phyloP scores from a whole-genome alignment of 768 basidiomycete genomes.

The Mycena crocata region DNA sequence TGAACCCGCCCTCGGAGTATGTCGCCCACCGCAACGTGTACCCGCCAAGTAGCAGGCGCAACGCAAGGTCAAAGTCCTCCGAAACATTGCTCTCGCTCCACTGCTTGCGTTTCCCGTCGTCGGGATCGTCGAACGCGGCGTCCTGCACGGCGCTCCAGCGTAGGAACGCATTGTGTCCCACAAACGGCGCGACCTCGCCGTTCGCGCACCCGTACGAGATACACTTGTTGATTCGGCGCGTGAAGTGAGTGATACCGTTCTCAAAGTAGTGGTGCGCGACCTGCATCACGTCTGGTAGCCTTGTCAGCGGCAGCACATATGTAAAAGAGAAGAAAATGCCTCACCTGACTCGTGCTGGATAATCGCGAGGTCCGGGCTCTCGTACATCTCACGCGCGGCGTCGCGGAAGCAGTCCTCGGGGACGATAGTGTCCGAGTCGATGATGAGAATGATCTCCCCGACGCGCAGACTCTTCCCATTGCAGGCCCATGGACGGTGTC shows the following conservation, averaged over 20 bases:
- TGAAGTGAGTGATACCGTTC: slow-evolving; percentile 91
- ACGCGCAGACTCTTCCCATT: slow-evolving; percentile 82
- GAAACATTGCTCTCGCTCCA: slow-evolving; percentile 85
- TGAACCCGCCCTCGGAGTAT: slow-evolving; percentile 86
- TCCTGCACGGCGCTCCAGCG: slow-evolving; percentile 91
- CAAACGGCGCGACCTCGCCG: slow-evolving; percentile 85
- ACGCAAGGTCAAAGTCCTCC: slow-evolving; percentile 85
- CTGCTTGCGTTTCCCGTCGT: slow-evolving; percentile 72
- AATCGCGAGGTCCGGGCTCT: slow-evolving; percentile 84
- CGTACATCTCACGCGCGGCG: slow-evolving; percentile 86
- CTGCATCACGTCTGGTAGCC: slow-evolving; percentile 78
- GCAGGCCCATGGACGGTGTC: slow-evolving; percentile 76
- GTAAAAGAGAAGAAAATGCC: slow-evolving; percentile 27
- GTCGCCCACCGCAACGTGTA: slow-evolving; percentile 87
- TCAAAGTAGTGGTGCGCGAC: slow-evolving; percentile 92
- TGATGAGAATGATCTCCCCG: slow-evolving; percentile 83
- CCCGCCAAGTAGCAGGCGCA: slow-evolving; percentile 73
- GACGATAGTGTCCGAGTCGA: slow-evolving; percentile 83
- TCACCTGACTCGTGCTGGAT: slow-evolving; percentile 87
- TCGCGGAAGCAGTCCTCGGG: slow-evolving; percentile 92
- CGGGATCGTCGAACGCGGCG: slow-evolving; percentile 76
- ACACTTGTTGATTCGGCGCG: slow-evolving; percentile 86
- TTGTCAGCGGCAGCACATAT: slow-evolving; percentile 1
- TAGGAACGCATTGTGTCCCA: slow-evolving; percentile 89
- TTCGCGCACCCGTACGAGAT: slow-evolving; percentile 85